Evolutionary conservation across 1,284 basidiomycete species (phyloP).

Genomic region (Crucibulum cyathiforme): DNA sequence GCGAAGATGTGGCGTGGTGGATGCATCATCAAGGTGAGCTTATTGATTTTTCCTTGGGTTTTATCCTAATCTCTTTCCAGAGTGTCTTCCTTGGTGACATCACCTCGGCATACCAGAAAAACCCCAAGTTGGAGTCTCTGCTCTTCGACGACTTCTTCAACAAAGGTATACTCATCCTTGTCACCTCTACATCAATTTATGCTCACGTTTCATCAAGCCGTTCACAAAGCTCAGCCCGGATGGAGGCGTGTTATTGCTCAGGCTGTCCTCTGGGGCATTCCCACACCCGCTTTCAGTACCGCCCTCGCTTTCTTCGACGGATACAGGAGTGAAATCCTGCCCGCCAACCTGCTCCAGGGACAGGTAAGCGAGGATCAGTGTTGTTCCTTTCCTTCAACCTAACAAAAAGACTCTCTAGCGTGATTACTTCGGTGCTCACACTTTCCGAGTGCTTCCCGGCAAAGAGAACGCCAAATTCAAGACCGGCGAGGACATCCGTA

Average conservation of each 20-base stretch:
- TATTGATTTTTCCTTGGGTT: neutral
- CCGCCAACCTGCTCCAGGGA: conserved; percentile 94
- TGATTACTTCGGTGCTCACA: conserved; percentile 94
- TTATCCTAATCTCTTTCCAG: conserved; percentile 36
- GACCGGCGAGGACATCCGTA: conserved; percentile 87
- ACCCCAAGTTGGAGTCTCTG: conserved; percentile 87
- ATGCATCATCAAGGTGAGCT: conserved; percentile 93
- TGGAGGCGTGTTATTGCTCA: conserved; percentile 99
- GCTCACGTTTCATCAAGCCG: conserved; percentile 52
- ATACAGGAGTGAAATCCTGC: conserved; percentile 90
- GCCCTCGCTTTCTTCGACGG: conserved; percentile 99
- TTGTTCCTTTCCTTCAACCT: neutral
- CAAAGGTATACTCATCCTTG: conserved; percentile 64
- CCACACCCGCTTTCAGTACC: conserved; percentile 95
- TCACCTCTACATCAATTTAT: neutral
- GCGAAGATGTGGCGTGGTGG: conserved; percentile 99
- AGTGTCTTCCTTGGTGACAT: conserved; percentile 96
- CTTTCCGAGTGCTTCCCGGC: conserved; percentile 90
- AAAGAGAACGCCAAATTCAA: conserved; percentile 86
- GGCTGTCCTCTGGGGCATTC: conserved; percentile 97
- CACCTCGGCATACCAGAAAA: conserved; percentile 91
- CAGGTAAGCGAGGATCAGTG: conserved; percentile 59
- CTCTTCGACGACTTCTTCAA: conserved; percentile 99
- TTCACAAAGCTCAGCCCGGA: conserved; percentile 95
- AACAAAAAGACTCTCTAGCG: conserved; percentile 62